Base-by-base conservation (phyloP, 345 rosid genomes). In the Boechera retrofracta region DNA sequence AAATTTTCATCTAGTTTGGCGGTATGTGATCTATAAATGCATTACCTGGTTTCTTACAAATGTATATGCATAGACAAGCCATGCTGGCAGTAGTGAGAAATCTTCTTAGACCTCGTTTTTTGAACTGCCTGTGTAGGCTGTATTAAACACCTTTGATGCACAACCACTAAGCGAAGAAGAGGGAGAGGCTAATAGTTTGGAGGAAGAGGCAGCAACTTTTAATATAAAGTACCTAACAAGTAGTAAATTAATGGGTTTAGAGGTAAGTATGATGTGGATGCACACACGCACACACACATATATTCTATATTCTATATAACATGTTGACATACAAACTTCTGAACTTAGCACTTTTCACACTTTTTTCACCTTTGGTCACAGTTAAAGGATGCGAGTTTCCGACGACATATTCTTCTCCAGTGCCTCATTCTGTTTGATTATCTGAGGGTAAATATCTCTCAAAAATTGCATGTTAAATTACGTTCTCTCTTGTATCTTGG, bases 91-190 rank as follows among this genome's bases (percentile, higher is more conserved):
- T 67, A 21, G 15, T 57, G 32, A 21, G 58, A 69, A 59, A 51
- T 44, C 28, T 36, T 65, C 57, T 36, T 54, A 28, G 69, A 42
- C 71, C 49, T 32, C 5, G 64, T 77, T 71, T 64, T 47, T 63
- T 69, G 59, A 64, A 64, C 54, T 67, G 80, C 71, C 72, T 83
- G 42, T 82, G 28, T 79, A 95, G 99, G 94, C 87, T 74, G 98
- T 95, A 65, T 69, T 95, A 84, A 87, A 84, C 77, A 88, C 99
- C 76, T 95, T 95, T 72, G 97, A 95, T 48, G 94, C 98, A 45
- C 99, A 95, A 78, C 99, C 97, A 58, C 88, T 95, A 80, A 95
- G 90, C 64, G 99, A 92, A 77, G 99, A 95, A 85, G 99, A 88
- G 72, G 99, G 99, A 63, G 83, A 88, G 82, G 94, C 94, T 75